These are phyloP conservation scores for Pholiota molesta DNA, from an alignment of 768 basidiomycete species.

Conservation along the genomic window DNA sequence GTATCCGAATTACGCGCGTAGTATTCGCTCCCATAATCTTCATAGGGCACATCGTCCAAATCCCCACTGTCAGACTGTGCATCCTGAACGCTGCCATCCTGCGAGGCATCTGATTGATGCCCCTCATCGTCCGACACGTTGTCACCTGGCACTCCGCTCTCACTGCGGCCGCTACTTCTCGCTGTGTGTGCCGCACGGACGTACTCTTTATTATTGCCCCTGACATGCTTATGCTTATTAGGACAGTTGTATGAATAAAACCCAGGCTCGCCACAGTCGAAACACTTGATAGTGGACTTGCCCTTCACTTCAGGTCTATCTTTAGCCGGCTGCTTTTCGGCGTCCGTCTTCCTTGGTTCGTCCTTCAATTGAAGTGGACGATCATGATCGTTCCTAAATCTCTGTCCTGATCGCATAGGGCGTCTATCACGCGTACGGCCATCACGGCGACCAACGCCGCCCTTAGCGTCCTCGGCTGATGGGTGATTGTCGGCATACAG, in stretches of 20 bases:
- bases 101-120: too few species aligned
- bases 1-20: not conserved
- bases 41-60: not conserved
- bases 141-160: not conserved
- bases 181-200: not conserved
- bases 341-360: not conserved
- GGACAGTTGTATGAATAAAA: not conserved
- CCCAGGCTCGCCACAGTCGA: not conserved
- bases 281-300: not conserved
- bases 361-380: not conserved
- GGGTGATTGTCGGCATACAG: not conserved
- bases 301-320: not conserved
- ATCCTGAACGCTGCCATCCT: not conserved
- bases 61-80: not conserved
- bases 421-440: not conserved
- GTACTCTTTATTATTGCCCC: not conserved
- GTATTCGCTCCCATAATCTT: not conserved
- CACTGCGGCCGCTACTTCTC: not conserved
- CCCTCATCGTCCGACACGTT: not conserved
- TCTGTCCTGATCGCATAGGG: not conserved
- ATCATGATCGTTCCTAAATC: not conserved
- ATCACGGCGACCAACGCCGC: not conserved
- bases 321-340: not conserved
- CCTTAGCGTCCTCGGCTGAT: not conserved
- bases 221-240: not conserved